Evolutionary conservation across 176 grass and related monocot genomes (phyloP).

Genomic region (Carex myosuroides): DNA sequence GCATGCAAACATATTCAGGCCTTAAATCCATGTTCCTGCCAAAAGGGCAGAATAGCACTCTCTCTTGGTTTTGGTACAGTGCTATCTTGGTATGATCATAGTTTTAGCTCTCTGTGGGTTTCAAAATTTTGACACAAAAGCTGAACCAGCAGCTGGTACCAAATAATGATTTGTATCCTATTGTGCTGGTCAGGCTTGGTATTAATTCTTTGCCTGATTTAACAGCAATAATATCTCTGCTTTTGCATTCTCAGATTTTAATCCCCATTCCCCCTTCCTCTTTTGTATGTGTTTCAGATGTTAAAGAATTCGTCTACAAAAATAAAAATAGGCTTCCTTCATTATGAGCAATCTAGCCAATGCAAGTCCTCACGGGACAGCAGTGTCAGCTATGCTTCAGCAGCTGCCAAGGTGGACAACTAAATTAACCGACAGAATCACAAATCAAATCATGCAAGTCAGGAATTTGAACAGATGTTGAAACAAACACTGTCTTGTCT

Average conservation of each 20-base stretch:
- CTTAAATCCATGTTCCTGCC: neutral
- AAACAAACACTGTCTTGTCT: neutral
- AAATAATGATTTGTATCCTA: neutral
- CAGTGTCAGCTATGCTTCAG: conserved; percentile 84
- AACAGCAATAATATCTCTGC: neutral
- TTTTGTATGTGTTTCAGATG: conserved; percentile 37
- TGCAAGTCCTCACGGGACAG: conserved; percentile 72
- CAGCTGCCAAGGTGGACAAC: conserved; percentile 49
- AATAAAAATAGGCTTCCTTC: conserved; percentile 73
- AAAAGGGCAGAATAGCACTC: neutral
- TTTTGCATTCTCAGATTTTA: neutral
- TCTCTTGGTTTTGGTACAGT: neutral
- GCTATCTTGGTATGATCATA: neutral
- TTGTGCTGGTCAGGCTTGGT: neutral
- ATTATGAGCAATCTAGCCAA: conserved; percentile 89
- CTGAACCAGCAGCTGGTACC: neutral
- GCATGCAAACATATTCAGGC: neutral
- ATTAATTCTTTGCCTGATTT: neutral
- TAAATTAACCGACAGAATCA: conserved; percentile 10
- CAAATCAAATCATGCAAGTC: neutral
- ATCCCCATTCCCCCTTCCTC: neutral
- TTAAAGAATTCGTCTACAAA: conserved; percentile 52
- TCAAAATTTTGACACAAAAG: neutral
- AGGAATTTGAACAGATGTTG: neutral
- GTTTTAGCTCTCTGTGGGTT: neutral